Conservation (phyloP, 257 asterid genomes). For the Solanum pennellii region DNA sequence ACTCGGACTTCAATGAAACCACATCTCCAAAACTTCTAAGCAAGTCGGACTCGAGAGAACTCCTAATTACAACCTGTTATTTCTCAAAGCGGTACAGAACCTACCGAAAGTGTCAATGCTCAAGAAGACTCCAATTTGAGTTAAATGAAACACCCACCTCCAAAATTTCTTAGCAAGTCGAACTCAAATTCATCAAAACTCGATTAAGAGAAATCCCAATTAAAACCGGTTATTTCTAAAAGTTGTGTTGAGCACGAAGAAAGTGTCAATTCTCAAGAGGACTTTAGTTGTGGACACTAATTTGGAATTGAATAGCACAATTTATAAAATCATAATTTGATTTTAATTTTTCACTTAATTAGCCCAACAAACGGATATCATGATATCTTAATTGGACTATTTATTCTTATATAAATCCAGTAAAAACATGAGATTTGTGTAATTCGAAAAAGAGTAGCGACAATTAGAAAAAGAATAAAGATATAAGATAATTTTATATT, state of each 20-base stretch:
- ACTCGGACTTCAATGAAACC: slow-evolving; percentile 18
- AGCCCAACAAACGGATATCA: no score
- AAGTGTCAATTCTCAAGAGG: slow-evolving; percentile 2
- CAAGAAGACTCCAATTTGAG: not conserved
- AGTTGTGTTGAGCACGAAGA: not conserved
- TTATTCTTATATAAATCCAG: no score
- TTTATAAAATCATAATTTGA: no score
- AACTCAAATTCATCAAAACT: not conserved
- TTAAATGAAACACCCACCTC: no score
- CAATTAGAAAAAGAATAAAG: no score
- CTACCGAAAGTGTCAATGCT: not conserved
- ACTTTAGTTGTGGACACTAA: not conserved
- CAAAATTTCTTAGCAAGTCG: no score
- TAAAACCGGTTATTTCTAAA: slow-evolving; percentile 1
- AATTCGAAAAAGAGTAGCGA: no score
- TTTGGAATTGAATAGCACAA: no score
- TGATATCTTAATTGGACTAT: no score
- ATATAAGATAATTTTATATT: no score
- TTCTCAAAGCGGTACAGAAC: not conserved
- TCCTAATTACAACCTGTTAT: slow-evolving; percentile 2
- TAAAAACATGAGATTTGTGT: no score
- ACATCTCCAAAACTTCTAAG: not conserved
- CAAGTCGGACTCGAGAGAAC: slow-evolving; percentile 4
- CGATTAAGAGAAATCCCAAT: slow-evolving; percentile 3
- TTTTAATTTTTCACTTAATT: no score